Conservation (phyloP, 1,139 yeast species). For the Suhomyces atakaporum region DNA sequence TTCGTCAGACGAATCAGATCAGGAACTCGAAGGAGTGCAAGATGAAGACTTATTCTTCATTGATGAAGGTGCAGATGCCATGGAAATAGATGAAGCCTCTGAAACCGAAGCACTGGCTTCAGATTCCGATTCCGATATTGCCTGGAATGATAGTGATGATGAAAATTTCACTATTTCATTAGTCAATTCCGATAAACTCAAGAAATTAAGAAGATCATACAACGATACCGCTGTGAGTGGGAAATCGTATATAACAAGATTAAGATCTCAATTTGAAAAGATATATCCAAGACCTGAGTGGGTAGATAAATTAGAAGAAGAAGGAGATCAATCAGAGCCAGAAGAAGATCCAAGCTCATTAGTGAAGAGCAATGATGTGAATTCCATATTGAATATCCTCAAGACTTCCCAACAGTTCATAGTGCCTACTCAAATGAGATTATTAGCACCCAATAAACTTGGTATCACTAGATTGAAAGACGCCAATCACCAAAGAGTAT, state of each 20-base stretch:
- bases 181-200: slow-evolving; percentile 57
- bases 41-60: slow-evolving; percentile 69
- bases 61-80: slow-evolving; percentile 49
- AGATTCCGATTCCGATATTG: slow-evolving; percentile 43
- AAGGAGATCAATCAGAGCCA: slow-evolving; percentile 28
- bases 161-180: slow-evolving; percentile 69
- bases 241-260: slow-evolving; percentile 64
- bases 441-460: slow-evolving; percentile 69
- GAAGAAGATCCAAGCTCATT: slow-evolving; percentile 31
- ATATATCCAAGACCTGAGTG: slow-evolving; percentile 88
- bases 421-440: slow-evolving; percentile 49
- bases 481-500: slow-evolving; percentile 70
- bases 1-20: slow-evolving; percentile 26
- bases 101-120: no score
- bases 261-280: slow-evolving; percentile 82
- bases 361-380: slow-evolving; percentile 47
- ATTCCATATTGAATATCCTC: slow-evolving; percentile 61
- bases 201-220: slow-evolving; percentile 69
- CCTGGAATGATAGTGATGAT: slow-evolving; percentile 95
- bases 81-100: no score
- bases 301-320: slow-evolving; percentile 54
- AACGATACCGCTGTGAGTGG: slow-evolving; percentile 65
- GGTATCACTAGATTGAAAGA: slow-evolving; percentile 82
- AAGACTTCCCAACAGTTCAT: slow-evolving; percentile 59
- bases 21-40: slow-evolving; percentile 38